phyloP scores from a whole-genome alignment of 2,329 filamentous ascomycete species.

The Ophiobolus disseminans region DNA sequence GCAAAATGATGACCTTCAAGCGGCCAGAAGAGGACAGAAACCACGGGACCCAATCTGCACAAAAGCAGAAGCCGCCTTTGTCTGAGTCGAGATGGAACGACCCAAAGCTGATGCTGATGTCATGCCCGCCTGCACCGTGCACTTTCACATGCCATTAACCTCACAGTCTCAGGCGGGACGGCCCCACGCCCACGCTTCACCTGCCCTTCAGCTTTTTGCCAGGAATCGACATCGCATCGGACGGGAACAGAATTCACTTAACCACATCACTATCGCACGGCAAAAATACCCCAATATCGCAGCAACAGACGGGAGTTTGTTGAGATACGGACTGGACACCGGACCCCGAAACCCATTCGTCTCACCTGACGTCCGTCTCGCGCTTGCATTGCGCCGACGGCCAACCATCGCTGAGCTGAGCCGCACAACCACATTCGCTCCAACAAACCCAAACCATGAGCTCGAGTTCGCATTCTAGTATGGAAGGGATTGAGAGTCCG shows the following conservation, averaged over 20 bases:
- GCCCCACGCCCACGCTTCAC: slow-evolving; percentile 25
- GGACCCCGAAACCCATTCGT: background rate
- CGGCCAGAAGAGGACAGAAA: background rate
- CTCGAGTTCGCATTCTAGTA: slow-evolving; percentile 14
- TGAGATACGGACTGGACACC: background rate
- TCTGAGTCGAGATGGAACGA: no score
- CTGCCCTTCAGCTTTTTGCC: slow-evolving; percentile 16
- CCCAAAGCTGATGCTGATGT: slow-evolving; percentile 14
- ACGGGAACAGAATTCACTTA: background rate
- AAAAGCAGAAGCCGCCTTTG: no score
- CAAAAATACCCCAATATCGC: no score
- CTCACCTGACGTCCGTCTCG: slow-evolving; percentile 6
- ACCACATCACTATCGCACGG: background rate
- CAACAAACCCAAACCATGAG: slow-evolving; percentile 1
- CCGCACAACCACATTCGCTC: slow-evolving; percentile 5
- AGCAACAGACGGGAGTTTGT: no score
- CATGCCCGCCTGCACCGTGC: slow-evolving; percentile 4
- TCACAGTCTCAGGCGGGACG: slow-evolving; percentile 18
- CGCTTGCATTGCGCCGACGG: slow-evolving; percentile 8
- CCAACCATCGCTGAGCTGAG: background rate
- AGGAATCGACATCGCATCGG: slow-evolving; percentile 1
- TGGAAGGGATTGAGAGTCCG: slow-evolving; percentile 25
- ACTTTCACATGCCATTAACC: slow-evolving; percentile 20
- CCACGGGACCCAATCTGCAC: background rate
- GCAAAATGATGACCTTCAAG: background rate